Evolutionary conservation across 192 early-diverging fungal genomes (phyloP).

Genomic region (Coemansia sp.): DNA sequence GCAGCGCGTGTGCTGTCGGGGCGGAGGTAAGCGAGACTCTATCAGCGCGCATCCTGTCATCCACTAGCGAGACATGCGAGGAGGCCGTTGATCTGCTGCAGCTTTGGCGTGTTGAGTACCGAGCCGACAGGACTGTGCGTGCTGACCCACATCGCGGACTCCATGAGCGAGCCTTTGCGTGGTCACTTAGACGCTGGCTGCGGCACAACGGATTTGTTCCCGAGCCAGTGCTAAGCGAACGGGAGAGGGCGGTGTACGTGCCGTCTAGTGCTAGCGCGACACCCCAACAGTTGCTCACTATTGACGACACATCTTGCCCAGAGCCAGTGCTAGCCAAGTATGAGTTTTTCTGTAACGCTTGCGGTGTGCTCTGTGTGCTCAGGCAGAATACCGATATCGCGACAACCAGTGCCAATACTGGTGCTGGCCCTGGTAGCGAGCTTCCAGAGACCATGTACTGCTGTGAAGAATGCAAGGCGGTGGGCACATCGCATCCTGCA

Average conservation of each 20-base stretch:
- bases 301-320: not conserved
- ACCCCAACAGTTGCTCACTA: too few species aligned
- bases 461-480: conserved; percentile 12
- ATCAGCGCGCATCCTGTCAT: not conserved
- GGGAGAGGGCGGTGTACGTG: conserved; percentile 10
- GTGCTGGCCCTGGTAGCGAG: not conserved
- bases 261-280: not conserved
- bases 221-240: conserved; percentile 14
- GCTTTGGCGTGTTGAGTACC: conserved; percentile 8
- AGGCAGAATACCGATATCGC: not conserved
- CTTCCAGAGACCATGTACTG: conserved; percentile 18
- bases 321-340: conserved; percentile 1
- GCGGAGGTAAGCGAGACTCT: not conserved
- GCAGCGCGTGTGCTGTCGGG: not conserved
- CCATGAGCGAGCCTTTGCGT: conserved; percentile 7
- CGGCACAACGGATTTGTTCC: conserved; percentile 33
- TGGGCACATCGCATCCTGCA: not conserved
- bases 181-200: conserved; percentile 29
- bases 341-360: conserved; percentile 10
- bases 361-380: not conserved
- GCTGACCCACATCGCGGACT: not conserved
- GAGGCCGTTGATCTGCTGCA: conserved; percentile 8
- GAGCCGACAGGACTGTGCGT: not conserved
- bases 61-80: conserved; percentile 2
- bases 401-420: not conserved